Percentiles rank a stretch among this genome's conserved stretches.
phyloP scores from a whole-genome alignment of 306 rosid species.

The Acmispon strigosus region DNA sequence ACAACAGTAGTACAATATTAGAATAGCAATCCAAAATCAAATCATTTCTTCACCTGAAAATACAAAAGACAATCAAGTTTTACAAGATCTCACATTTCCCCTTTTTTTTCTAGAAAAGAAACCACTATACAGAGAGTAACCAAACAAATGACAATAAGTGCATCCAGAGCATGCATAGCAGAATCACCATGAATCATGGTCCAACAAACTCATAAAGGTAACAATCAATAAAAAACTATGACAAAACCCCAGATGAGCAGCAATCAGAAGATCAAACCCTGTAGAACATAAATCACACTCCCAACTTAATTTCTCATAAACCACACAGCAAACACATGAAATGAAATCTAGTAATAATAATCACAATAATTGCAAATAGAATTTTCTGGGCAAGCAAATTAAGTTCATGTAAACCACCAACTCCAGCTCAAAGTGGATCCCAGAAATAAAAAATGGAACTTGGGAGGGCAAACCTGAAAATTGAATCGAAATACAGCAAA shows the following conservation, averaged over 20 bases:
- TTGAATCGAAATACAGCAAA: slow-evolving; percentile 6
- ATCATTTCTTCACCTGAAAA: not conserved
- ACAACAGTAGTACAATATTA: not conserved
- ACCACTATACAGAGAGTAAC: not conserved
- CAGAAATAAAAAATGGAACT: not conserved
- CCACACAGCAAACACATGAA: not conserved
- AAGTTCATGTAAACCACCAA: not conserved
- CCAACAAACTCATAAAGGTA: not conserved
- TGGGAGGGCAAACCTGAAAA: slow-evolving; percentile 37
- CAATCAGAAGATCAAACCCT: not conserved
- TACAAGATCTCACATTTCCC: not conserved
- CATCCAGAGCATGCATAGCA: not conserved
- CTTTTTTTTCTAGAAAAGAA: not conserved
- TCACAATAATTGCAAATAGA: not conserved
- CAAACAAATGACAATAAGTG: not conserved
- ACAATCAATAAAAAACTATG: not conserved
- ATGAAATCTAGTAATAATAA: not conserved
- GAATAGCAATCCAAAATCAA: slow-evolving; percentile 1
- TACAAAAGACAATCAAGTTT: not conserved
- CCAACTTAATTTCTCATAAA: not conserved
- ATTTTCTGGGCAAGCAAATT: not conserved
- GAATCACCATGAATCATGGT: slow-evolving; percentile 1
- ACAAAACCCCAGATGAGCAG: slow-evolving; percentile 11
- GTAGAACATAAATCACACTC: not conserved
- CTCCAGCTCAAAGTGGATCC: not conserved